Evolutionary conservation across 371 early-diverging fungal genomes (phyloP), one percentile per base, ranked within the genome.

Genomic region (Rhizopus arrhizus): DNA sequence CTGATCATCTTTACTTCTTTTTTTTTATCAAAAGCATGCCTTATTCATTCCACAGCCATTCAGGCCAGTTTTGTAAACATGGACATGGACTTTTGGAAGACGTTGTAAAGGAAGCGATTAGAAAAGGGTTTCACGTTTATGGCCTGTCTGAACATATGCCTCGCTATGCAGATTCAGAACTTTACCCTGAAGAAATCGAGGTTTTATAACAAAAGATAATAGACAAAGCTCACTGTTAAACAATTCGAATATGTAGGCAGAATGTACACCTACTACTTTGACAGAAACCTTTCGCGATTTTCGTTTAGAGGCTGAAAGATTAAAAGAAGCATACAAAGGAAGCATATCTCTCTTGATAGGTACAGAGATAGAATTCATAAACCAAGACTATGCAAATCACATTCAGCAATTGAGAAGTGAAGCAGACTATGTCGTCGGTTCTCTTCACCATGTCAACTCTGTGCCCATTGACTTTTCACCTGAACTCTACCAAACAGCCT

Each of bases 351-450:
- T 98, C 0, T 60, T 98, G 5, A 85, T 98, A 16, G 98, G 97
- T 0, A 82, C 89, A 53, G 98, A 98, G 70, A 95, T 94, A 46
- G 98, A 98, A 72, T 84, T 76, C 74, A 92, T 95, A 56, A 85
- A 77, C 51, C 36, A 62, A 38, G 64, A 57, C 28, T 74, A 76
- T 61, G 73, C 64, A 31, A 69, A 64, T 10, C 68, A 63, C 61
- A 63, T 69, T 1, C 41, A 58, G 3, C 62, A 47, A 9, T 53
- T 80, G 15, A 59, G 68, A 46, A 40, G 56, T 65, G 68, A 52
- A 15, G 70, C 72, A 29, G 90, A 96, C 63, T 96, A 94, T 64
- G 68, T 93, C 3, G 95, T 98, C n/a, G 98, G 98, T 1, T 95
- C 96, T 0, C 75, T 97, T 41, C 98, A 98, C 72, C 97, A 98